A percentile compares a stretch with the other conserved stretches of the same genome.
These are phyloP conservation scores for Senna tora DNA, from an alignment of 306 rosid species.

Conservation along the genomic window DNA sequence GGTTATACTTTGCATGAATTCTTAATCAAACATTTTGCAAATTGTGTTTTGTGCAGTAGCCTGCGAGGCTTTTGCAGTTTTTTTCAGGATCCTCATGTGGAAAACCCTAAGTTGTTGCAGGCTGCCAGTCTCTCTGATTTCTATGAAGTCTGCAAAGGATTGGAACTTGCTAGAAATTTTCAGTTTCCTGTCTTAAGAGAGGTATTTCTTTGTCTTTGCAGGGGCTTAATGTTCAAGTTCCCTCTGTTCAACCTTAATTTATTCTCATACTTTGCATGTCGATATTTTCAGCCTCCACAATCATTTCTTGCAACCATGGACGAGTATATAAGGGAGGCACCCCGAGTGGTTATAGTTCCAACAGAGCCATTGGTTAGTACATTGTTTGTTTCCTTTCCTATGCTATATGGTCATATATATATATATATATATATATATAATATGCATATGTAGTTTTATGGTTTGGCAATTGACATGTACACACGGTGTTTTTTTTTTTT, in stretches of 20 bases:
- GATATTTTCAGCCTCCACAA: constrained; percentile 82
- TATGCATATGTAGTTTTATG: too few species aligned
- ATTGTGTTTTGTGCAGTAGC: constrained; percentile 7
- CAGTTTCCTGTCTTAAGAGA: constrained; percentile 97
- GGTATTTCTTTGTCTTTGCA: constrained; percentile 44
- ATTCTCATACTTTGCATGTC: constrained; percentile 27
- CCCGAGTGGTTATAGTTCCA: constrained; percentile 80
- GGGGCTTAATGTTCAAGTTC: constrained; percentile 13
- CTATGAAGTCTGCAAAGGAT: constrained; percentile 90
- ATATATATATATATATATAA: background rate
- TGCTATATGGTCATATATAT: background rate
- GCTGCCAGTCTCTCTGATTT: constrained; percentile 86
- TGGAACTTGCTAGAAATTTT: constrained; percentile 97
- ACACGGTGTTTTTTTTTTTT: background rate
- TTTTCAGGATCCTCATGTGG: constrained; percentile 28
- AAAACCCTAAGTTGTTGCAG: constrained; percentile 52
- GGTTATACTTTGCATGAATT: constrained; percentile 49
- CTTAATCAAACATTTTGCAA: background rate
- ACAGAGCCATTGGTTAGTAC: constrained; percentile 86
- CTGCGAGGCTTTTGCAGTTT: constrained; percentile 20
- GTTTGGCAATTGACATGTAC: background rate
- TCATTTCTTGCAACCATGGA: constrained; percentile 97
- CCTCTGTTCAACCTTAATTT: constrained; percentile 21
- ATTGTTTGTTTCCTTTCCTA: constrained; percentile 26
- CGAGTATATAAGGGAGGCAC: constrained; percentile 94